Evolutionary conservation across 805 yeast genomes (phyloP).

Genomic region (Clavispora asparagi): DNA sequence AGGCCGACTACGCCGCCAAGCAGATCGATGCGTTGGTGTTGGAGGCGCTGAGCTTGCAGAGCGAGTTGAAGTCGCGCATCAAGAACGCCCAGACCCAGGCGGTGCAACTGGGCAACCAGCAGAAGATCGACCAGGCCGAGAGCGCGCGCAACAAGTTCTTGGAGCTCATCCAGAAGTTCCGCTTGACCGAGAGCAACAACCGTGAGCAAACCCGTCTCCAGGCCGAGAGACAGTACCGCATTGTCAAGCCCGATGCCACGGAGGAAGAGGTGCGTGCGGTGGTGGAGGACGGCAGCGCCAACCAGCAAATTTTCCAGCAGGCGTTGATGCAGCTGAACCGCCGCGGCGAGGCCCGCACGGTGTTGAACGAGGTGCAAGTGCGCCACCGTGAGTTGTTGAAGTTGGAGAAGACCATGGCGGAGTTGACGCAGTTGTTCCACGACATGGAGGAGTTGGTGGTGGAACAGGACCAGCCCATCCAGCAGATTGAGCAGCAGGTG

Average conservation of each 20-base stretch:
- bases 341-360: constrained; percentile 93
- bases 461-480: constrained; percentile 87
- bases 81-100: constrained; percentile 70
- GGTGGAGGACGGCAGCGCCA: constrained; percentile 69
- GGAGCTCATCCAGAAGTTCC: constrained; percentile 79
- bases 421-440: constrained; percentile 87
- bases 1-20: constrained; percentile 58
- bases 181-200: constrained; percentile 81
- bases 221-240: constrained; percentile 88
- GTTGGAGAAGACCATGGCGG: constrained; percentile 93
- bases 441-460: constrained; percentile 96
- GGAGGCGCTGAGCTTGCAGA: constrained; percentile 76
- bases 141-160: constrained; percentile 80
- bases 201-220: constrained; percentile 78
- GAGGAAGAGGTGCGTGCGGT: constrained; percentile 81
- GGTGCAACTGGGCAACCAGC: constrained; percentile 53
- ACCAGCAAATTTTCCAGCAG: constrained; percentile 91
- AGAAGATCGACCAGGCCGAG: constrained; percentile 88
- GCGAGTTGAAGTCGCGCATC: constrained; percentile 67
- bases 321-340: constrained; percentile 83
- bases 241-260: constrained; percentile 82
- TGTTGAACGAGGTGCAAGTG: constrained; percentile 89
- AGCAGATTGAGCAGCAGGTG: constrained; percentile 76
- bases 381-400: constrained; percentile 93
- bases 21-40: constrained; percentile 73